These are phyloP conservation scores for Lycium barbarum DNA, from an alignment of 257 asterid genomes.

Conservation along the genomic window DNA sequence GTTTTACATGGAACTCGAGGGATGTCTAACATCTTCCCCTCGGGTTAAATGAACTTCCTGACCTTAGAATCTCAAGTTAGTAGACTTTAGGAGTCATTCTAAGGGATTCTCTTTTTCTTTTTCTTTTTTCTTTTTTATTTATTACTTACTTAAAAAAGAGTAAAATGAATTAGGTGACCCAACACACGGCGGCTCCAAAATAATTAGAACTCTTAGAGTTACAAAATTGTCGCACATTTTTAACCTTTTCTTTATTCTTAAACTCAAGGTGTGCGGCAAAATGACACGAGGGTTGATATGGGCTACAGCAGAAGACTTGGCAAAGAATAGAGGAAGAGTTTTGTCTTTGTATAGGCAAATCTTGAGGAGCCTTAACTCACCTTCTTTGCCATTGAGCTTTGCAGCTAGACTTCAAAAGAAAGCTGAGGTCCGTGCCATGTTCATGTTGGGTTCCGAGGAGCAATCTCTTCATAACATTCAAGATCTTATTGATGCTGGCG, in stretches of 20 bases:
- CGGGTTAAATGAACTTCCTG: not conserved
- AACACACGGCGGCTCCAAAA: not conserved
- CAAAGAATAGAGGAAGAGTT: constrained; percentile 66
- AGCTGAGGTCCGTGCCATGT: constrained; percentile 81
- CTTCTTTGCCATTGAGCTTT: constrained; percentile 69
- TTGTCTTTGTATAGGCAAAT: constrained; percentile 74
- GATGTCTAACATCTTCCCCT: not conserved
- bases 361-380: constrained; percentile 81
- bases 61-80: not conserved
- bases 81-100: not conserved
- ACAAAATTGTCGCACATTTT: not conserved
- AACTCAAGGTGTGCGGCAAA: constrained; percentile 23
- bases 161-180: not conserved
- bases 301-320: constrained; percentile 86
- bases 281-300: constrained; percentile 84
- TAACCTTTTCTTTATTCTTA: not conserved
- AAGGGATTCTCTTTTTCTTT: not conserved
- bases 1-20: not conserved
- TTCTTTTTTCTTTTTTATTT: not conserved
- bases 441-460: constrained; percentile 80
- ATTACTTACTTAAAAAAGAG: not conserved
- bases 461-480: constrained; percentile 77
- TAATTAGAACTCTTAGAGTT: not conserved
- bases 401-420: constrained; percentile 77
- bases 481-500: constrained; percentile 84